phyloP scores from a whole-genome alignment of 106 monocot genomes.

The Phalaenopsis equestris region DNA sequence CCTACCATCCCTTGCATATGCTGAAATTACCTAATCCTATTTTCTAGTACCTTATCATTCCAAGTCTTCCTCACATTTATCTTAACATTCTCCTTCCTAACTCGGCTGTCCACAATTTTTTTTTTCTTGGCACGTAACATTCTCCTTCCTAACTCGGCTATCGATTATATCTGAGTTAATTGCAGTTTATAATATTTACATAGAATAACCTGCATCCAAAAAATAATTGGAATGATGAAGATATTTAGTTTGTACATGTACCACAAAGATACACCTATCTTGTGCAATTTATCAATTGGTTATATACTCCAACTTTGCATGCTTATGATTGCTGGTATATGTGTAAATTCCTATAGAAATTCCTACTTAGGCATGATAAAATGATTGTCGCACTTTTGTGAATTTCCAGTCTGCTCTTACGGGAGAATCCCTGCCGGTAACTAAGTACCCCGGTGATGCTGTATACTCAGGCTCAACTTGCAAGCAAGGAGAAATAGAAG shows the following conservation, averaged over 20 bases:
- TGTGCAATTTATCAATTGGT: not conserved
- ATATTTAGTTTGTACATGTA: not conserved
- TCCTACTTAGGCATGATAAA: not conserved
- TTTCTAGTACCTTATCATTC: not conserved
- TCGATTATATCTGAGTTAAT: not conserved
- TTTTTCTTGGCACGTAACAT: not conserved
- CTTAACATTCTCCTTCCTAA: not conserved
- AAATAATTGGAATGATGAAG: not conserved
- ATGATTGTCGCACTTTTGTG: not conserved
- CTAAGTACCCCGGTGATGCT: conserved; percentile 40
- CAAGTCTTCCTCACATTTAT: not conserved
- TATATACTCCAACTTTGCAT: not conserved
- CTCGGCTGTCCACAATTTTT: not conserved
- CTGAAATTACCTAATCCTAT: not conserved
- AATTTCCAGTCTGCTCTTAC: conserved; percentile 43
- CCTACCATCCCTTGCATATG: not conserved
- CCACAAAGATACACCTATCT: not conserved
- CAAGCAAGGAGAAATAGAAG: conserved; percentile 64
- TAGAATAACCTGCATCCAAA: not conserved
- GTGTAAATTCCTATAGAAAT: not conserved
- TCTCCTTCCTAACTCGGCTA: too few species aligned
- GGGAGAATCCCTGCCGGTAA: conserved; percentile 46
- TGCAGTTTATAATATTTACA: not conserved
- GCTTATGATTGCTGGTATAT: not conserved
- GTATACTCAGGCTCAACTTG: conserved; percentile 56